These are phyloP conservation scores for Crucibulum laeve DNA, from an alignment of 768 basidiomycete species.

Conservation along the genomic window DNA sequence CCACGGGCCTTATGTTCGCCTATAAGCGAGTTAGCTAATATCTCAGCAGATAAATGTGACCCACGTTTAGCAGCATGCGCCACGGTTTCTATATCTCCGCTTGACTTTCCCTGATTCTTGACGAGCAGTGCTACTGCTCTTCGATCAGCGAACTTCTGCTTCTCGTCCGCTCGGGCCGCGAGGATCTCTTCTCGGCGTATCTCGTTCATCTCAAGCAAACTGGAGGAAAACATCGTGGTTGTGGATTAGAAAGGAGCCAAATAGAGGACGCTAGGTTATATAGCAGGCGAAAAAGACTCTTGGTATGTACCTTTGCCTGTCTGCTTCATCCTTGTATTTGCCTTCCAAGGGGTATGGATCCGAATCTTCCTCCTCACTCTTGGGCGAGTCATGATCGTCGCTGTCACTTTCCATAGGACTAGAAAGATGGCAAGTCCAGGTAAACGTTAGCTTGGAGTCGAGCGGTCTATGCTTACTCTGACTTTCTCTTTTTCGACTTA, in stretches of 20 bases:
- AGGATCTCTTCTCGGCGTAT: conserved; percentile 87
- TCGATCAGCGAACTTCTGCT: conserved; percentile 70
- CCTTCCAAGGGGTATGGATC: conserved; percentile 90
- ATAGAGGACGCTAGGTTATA: conserved; percentile 12
- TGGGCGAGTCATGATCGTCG: conserved; percentile 55
- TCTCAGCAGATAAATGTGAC: conserved; percentile 18
- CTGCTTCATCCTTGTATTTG: conserved; percentile 82
- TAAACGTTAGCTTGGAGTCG: conserved; percentile 8
- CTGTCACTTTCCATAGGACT: conserved; percentile 40
- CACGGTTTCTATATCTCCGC: conserved; percentile 49
- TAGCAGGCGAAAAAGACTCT: too few relatives aligned
- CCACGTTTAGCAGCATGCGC: conserved; percentile 75
- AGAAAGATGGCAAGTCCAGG: conserved; percentile 9
- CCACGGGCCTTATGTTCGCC: conserved; percentile 74
- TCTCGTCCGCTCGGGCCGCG: conserved; percentile 74
- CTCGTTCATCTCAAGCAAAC: conserved; percentile 78
- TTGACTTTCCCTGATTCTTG: conserved; percentile 49
- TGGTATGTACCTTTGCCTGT: conserved; percentile 68
- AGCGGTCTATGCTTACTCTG: conserved; percentile 50
- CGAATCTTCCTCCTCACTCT: conserved; percentile 53
- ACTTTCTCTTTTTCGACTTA: conserved; percentile 64
- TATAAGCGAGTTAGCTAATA: conserved; percentile 19
- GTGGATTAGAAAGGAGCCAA: conserved; percentile 19
- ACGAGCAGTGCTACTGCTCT: conserved; percentile 72
- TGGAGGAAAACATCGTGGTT: conserved; percentile 29